Percentiles rank a stretch among this genome's conserved stretches.
Evolutionary conservation across 108 stramenopile genomes (phyloP).

Genomic region (Cyclotella distinguenda): DNA sequence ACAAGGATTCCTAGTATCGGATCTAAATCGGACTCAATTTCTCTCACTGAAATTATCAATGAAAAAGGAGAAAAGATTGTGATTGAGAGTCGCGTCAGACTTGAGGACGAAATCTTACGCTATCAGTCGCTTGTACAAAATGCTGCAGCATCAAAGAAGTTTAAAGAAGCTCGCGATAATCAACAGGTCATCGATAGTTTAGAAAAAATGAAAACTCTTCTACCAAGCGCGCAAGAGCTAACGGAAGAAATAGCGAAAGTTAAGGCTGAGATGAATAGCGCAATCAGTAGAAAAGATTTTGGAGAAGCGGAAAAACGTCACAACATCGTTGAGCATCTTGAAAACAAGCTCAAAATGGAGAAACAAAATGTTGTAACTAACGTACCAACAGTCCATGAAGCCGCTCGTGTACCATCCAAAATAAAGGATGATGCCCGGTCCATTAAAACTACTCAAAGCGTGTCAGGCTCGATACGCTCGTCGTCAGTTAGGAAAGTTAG

Average conservation of each 20-base stretch:
- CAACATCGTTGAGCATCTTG: conserved; percentile 46
- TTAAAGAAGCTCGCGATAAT: conserved; percentile 60
- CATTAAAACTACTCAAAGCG: conserved; percentile 9
- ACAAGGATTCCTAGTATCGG: conserved; percentile 17
- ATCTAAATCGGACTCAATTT: neutral
- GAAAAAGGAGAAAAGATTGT: conserved; percentile 49
- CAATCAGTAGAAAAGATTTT: conserved; percentile 70
- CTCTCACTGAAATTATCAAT: conserved; percentile 25
- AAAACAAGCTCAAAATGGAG: conserved; percentile 55
- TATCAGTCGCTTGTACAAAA: conserved; percentile 37
- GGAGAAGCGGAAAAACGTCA: conserved; percentile 63
- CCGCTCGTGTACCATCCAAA: conserved; percentile 25
- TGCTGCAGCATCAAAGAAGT: conserved; percentile 59
- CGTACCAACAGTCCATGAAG: conserved; percentile 4
- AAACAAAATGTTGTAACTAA: conserved; percentile 3
- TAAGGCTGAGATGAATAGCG: conserved; percentile 55
- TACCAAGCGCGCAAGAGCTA: conserved; percentile 70
- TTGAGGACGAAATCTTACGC: conserved; percentile 57
- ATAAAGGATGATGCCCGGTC: neutral
- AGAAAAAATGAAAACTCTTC: conserved; percentile 46
- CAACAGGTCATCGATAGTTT: conserved; percentile 62
- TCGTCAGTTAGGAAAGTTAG: conserved; percentile 6
- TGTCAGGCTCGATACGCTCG: neutral
- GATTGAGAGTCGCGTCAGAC: conserved; percentile 58
- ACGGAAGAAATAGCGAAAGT: conserved; percentile 30